Evolutionary conservation across 371 early-diverging fungal species (phyloP).

Genomic region (Mortierella sp.): DNA sequence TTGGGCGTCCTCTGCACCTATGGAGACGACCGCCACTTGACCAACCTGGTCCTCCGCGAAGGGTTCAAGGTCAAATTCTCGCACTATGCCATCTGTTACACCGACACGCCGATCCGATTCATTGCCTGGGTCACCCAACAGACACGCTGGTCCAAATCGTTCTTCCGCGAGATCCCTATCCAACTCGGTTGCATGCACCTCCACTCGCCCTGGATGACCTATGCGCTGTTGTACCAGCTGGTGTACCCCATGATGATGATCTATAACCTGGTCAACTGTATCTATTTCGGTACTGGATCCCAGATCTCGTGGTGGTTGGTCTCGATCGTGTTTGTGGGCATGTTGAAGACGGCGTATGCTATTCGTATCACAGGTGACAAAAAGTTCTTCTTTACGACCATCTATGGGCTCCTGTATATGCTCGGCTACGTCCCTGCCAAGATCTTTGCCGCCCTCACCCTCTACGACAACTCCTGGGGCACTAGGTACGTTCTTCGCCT

Average conservation of each 20-base stretch:
- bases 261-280: constrained; percentile 65
- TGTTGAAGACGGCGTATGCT: constrained; percentile 67
- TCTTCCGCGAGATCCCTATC: constrained; percentile 74
- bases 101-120: constrained; percentile 71
- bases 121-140: constrained; percentile 81
- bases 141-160: constrained; percentile 81
- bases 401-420: constrained; percentile 70
- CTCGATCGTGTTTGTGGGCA: constrained; percentile 63
- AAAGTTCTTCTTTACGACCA: constrained; percentile 66
- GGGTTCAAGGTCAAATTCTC: constrained; percentile 73
- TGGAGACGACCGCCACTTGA: constrained; percentile 80
- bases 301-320: constrained; percentile 63
- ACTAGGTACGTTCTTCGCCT: constrained; percentile 51
- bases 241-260: constrained; percentile 77
- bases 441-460: constrained; percentile 69
- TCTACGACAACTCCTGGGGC: constrained; percentile 77
- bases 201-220: constrained; percentile 79
- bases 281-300: constrained; percentile 53
- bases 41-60: constrained; percentile 66
- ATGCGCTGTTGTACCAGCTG: constrained; percentile 73
- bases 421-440: constrained; percentile 73
- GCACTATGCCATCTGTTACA: constrained; percentile 74
- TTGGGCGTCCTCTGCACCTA: constrained; percentile 76
- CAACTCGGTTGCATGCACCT: constrained; percentile 68
- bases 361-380: constrained; percentile 57